These are phyloP conservation scores for Cryptococcus floricola DNA, from an alignment of 1,284 basidiomycete species.

Conservation along the genomic window DNA sequence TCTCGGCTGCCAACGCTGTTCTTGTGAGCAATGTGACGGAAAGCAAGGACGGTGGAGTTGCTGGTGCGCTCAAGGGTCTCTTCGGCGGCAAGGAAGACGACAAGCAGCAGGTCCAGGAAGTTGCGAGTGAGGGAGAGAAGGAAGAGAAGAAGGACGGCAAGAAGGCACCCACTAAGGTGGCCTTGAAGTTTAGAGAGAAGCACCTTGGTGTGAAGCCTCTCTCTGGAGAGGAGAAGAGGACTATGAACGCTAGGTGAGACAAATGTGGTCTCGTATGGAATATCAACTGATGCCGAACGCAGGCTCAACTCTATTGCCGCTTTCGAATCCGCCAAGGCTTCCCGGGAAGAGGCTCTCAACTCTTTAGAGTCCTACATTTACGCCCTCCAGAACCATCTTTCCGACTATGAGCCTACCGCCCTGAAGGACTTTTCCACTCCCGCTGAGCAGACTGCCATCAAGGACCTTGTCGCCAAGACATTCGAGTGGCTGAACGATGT, in stretches of 20 bases:
- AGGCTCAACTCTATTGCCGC: constrained; percentile 75
- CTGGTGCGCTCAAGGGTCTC: constrained; percentile 73
- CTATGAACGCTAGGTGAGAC: constrained; percentile 62
- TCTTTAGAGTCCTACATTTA: constrained; percentile 89
- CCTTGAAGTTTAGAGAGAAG: constrained; percentile 60
- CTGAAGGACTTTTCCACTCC: constrained; percentile 75
- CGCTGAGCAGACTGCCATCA: constrained; percentile 65
- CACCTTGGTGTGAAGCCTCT: constrained; percentile 67
- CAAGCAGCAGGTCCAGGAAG: constrained; percentile 31
- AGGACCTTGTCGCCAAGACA: constrained; percentile 63
- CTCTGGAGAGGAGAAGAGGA: constrained; percentile 67
- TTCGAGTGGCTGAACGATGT: constrained; percentile 79
- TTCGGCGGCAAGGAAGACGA: constrained; percentile 61
- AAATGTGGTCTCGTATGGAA: neutral
- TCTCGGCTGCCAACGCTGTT: constrained; percentile 66
- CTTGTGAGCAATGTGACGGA: constrained; percentile 61
- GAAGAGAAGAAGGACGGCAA: constrained; percentile 19
- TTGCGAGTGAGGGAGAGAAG: constrained; percentile 1
- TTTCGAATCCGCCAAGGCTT: constrained; percentile 70
- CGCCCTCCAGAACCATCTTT: constrained; percentile 76
- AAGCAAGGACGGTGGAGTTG: constrained; percentile 69
- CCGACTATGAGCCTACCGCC: constrained; percentile 59
- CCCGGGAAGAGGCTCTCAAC: constrained; percentile 87
- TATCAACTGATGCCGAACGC: constrained; percentile 1
- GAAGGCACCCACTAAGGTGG: constrained; percentile 41